A percentile compares a stretch with the other conserved stretches of the same genome.
Evolutionary conservation across 257 asterid species (phyloP).

Genomic region (Capsicum baccatum): DNA sequence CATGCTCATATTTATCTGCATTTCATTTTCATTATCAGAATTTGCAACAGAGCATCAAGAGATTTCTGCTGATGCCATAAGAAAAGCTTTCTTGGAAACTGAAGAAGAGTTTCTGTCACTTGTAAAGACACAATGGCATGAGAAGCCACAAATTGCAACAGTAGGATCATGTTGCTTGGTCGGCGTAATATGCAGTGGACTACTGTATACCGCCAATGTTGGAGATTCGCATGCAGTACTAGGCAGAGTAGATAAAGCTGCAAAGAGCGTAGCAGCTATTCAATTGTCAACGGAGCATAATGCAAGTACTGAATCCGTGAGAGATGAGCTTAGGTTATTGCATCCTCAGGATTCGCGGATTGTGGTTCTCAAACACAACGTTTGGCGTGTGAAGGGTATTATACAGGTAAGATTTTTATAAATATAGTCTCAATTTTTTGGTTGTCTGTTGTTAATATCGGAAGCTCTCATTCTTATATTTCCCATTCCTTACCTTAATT

Average conservation of each 20-base stretch:
- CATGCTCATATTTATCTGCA: neutral
- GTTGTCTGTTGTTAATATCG: neutral
- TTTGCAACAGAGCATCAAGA: slow-evolving; percentile 70
- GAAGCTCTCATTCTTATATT: neutral
- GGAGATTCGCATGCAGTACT: slow-evolving; percentile 93
- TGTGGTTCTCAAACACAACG: slow-evolving; percentile 80
- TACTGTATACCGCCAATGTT: slow-evolving; percentile 74
- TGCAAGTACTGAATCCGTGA: slow-evolving; percentile 69
- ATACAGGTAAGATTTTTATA: slow-evolving; percentile 67
- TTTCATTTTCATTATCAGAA: slow-evolving; percentile 43
- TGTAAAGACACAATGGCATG: slow-evolving; percentile 72
- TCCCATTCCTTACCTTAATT: neutral
- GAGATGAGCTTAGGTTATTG: slow-evolving; percentile 70
- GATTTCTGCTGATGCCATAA: slow-evolving; percentile 69
- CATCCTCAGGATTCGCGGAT: slow-evolving; percentile 86
- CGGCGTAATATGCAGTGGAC: slow-evolving; percentile 75
- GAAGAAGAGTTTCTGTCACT: slow-evolving; percentile 81
- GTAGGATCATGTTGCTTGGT: slow-evolving; percentile 95
- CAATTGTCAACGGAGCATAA: slow-evolving; percentile 90
- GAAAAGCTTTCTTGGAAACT: slow-evolving; percentile 79
- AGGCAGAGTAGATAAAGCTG: slow-evolving; percentile 64
- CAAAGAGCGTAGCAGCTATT: slow-evolving; percentile 61
- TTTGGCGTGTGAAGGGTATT: slow-evolving; percentile 96
- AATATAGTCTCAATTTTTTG: neutral
- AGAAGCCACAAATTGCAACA: slow-evolving; percentile 80